Percentiles rank a stretch among this genome's conserved stretches.
Evolutionary conservation across 352 stramenopile species (phyloP).

Genomic region (Globisporangium splendens): DNA sequence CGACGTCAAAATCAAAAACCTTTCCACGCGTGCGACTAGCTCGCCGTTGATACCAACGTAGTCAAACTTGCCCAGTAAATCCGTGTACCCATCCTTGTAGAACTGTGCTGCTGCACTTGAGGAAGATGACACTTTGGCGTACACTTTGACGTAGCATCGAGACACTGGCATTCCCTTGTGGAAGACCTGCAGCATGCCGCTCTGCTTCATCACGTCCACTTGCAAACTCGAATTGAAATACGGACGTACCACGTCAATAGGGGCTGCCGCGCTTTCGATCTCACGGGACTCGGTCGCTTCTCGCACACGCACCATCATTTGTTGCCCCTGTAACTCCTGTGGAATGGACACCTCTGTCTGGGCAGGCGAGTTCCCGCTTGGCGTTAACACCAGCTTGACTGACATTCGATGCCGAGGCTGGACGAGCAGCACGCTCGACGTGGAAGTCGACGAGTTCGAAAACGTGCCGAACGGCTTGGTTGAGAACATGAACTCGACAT

Average conservation of each 20-base stretch:
- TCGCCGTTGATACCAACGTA: constrained; percentile 56
- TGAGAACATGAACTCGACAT: constrained; percentile 72
- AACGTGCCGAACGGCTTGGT: constrained; percentile 53
- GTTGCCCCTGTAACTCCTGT: constrained; percentile 19
- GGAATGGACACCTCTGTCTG: constrained; percentile 27
- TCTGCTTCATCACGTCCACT: constrained; percentile 39
- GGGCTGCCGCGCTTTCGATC: constrained; percentile 18
- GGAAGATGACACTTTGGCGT: constrained; percentile 28
- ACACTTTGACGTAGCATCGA: constrained; percentile 73
- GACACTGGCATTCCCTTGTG: constrained; percentile 31
- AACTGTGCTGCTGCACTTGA: constrained; percentile 45
- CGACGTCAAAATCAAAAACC: constrained; percentile 2
- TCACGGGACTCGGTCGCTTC: constrained; percentile 25
- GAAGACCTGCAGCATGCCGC: constrained; percentile 52
- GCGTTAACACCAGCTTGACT: constrained; percentile 19
- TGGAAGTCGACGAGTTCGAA: constrained; percentile 25
- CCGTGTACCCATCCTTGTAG: constrained; percentile 84
- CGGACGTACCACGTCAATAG: constrained; percentile 35
- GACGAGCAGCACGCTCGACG: constrained; percentile 41
- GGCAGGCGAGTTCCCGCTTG: constrained; percentile 7
- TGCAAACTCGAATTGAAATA: constrained; percentile 51
- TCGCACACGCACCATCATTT: constrained; percentile 50
- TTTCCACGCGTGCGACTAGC: neutral
- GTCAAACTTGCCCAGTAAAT: constrained; percentile 69
- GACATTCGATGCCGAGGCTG: constrained; percentile 34